Conservation (phyloP, 371 early-diverging fungal species). For the Vairimorpha necatrix region DNA sequence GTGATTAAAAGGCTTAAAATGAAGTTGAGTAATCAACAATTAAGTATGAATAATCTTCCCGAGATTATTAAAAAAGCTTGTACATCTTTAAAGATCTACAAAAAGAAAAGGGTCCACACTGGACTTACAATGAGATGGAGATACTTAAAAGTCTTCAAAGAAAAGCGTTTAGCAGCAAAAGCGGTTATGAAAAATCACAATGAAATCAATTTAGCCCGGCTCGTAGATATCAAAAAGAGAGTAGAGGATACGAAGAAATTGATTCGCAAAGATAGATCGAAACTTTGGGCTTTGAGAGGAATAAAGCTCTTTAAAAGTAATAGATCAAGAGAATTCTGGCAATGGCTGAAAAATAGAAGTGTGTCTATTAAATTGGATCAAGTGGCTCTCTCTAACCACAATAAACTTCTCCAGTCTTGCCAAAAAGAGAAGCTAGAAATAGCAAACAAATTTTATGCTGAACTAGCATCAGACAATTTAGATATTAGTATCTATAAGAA, state of each 20-base stretch:
- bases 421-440: not conserved
- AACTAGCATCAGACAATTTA: not conserved
- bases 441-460: constrained; percentile 3
- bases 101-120: too few relatives aligned
- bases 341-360: not conserved
- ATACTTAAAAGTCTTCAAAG: too few relatives aligned
- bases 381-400: not conserved
- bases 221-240: not conserved
- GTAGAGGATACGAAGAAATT: not conserved
- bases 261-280: not conserved
- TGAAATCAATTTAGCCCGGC: not conserved
- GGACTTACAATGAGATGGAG: too few relatives aligned
- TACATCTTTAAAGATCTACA: too few relatives aligned
- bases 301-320: not conserved
- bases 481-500: not conserved
- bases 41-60: not conserved
- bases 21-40: constrained; percentile 6
- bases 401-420: not conserved
- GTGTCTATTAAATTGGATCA: not conserved
- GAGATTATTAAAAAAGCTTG: too few relatives aligned
- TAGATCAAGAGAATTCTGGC: constrained; percentile 8
- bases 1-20: not conserved
- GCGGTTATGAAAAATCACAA: not conserved
- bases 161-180: not conserved
- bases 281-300: not conserved